A percentile compares a stretch with the other conserved stretches of the same genome.
phyloP scores from a whole-genome alignment of 106 monocot species.

The Apostasia ramifera region DNA sequence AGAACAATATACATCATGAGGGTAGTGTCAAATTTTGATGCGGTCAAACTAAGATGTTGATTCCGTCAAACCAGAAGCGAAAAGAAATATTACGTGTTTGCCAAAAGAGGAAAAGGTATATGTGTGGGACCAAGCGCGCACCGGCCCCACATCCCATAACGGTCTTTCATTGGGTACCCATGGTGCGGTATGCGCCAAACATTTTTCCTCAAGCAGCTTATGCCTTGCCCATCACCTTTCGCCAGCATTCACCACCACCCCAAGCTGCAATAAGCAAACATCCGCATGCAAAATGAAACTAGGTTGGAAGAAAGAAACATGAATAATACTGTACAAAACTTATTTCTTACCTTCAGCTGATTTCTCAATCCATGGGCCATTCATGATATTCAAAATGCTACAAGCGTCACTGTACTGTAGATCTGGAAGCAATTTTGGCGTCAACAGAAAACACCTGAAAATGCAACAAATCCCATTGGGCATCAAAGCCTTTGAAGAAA shows the following conservation, averaged over 20 bases:
- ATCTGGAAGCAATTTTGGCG: slow-evolving; percentile 92
- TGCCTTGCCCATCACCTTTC: slow-evolving; percentile 36
- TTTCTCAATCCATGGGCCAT: slow-evolving; percentile 93
- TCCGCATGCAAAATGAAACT: too few species aligned
- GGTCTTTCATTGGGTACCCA: too few species aligned
- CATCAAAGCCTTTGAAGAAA: not conserved
- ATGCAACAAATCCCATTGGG: not conserved
- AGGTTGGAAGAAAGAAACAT: not conserved
- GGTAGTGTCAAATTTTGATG: too few species aligned
- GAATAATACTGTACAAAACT: not conserved
- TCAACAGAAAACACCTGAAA: slow-evolving; percentile 85
- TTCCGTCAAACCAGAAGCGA: too few species aligned
- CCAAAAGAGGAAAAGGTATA: too few species aligned
- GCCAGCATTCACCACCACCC: slow-evolving; percentile 66
- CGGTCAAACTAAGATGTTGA: too few species aligned
- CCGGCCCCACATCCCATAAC: too few species aligned
- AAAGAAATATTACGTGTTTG: too few species aligned
- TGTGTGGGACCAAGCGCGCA: too few species aligned
- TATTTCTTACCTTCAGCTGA: slow-evolving; percentile 65
- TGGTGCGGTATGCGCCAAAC: too few species aligned
- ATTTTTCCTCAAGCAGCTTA: not conserved
- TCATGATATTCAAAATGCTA: slow-evolving; percentile 96
- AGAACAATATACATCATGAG: too few species aligned
- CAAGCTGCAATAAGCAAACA: slow-evolving; percentile 35
- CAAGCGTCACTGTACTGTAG: slow-evolving; percentile 94